Evolutionary conservation across 163 green algal species (phyloP).

Genomic region (Coccomyxa subellipsoidea): DNA sequence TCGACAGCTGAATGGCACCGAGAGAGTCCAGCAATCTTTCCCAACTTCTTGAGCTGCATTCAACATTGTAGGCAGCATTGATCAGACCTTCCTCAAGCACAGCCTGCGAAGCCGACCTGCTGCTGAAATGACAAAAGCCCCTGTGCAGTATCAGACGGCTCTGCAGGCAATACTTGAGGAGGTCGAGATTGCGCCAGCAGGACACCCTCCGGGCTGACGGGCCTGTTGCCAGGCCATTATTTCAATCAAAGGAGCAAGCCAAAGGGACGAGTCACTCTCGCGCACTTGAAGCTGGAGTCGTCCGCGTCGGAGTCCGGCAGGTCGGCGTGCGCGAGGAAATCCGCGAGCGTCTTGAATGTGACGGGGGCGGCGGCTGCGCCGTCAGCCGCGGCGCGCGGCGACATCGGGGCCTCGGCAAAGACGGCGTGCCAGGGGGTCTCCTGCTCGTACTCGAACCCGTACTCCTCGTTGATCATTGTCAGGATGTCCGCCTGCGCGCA

Average conservation of each 20-base stretch:
- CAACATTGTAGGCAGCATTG: too few relatives aligned
- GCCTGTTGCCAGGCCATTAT: too few relatives aligned
- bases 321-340: not conserved
- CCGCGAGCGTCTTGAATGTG: not conserved
- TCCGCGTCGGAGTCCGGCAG: not conserved
- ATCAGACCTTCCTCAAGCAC: too few relatives aligned
- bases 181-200: too few relatives aligned
- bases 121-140: not conserved
- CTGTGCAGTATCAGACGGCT: not conserved
- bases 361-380: not conserved
- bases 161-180: not conserved
- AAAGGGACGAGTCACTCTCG: too few relatives aligned
- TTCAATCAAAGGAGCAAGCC: too few relatives aligned
- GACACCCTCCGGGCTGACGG: too few relatives aligned
- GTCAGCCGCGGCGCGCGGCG: not conserved
- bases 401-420: constrained; percentile 21
- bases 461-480: constrained; percentile 55
- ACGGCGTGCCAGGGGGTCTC: constrained; percentile 39
- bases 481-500: constrained; percentile 48
- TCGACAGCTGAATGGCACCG: too few relatives aligned
- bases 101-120: too few relatives aligned
- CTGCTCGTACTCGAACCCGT: constrained; percentile 51
- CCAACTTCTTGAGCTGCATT: too few relatives aligned
- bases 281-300: constrained; percentile 10
- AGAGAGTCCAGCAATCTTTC: too few relatives aligned